phyloP scores from a whole-genome alignment of 768 basidiomycete genomes.

The Amanita molliuscula region DNA sequence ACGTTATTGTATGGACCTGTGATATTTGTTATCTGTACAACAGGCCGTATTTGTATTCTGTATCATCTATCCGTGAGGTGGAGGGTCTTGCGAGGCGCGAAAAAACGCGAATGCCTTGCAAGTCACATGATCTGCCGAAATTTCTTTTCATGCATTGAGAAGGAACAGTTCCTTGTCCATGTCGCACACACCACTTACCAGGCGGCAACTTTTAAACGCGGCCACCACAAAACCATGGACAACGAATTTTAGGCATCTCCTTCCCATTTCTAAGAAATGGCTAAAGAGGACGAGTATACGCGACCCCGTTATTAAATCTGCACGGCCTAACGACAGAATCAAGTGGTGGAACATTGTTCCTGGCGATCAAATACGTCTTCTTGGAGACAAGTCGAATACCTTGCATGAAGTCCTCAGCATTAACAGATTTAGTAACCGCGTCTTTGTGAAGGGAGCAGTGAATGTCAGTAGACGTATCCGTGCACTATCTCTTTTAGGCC shows the following conservation, averaged over 20 bases:
- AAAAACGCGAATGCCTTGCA: too few species aligned
- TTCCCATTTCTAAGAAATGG: slow-evolving; percentile 49
- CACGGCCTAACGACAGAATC: slow-evolving; percentile 57
- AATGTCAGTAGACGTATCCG: slow-evolving; percentile 17
- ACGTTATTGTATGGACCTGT: slow-evolving; percentile 1
- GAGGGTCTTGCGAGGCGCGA: too few species aligned
- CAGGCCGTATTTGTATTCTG: background rate
- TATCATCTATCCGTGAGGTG: background rate
- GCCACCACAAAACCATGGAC: slow-evolving; percentile 46
- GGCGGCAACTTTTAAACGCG: slow-evolving; percentile 31
- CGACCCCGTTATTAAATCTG: slow-evolving; percentile 42
- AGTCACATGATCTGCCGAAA: slow-evolving; percentile 3
- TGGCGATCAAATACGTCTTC: slow-evolving; percentile 67
- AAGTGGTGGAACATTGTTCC: slow-evolving; percentile 86
- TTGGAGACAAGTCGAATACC: slow-evolving; percentile 48
- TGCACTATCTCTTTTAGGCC: background rate
- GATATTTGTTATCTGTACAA: background rate
- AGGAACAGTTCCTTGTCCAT: slow-evolving; percentile 5
- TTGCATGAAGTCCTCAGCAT: slow-evolving; percentile 66
- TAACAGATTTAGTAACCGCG: slow-evolving; percentile 64
- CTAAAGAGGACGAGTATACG: slow-evolving; percentile 30
- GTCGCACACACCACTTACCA: slow-evolving; percentile 23
- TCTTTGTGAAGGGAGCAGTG: slow-evolving; percentile 37
- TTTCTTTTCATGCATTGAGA: background rate
- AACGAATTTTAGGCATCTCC: slow-evolving; percentile 57